phyloP scores from a whole-genome alignment of 176 grass and related monocot species.

The Triticum monococcum region DNA sequence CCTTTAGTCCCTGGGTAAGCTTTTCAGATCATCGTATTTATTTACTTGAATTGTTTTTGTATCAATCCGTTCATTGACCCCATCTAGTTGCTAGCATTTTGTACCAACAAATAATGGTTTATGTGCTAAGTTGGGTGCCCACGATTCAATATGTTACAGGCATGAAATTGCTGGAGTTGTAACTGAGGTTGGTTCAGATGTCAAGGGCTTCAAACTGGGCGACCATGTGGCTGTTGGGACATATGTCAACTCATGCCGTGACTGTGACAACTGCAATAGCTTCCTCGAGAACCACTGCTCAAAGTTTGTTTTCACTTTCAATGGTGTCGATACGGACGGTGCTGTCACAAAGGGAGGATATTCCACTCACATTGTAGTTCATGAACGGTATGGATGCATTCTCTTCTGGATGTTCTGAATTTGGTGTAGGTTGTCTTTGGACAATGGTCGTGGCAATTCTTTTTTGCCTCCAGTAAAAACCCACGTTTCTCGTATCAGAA shows the following conservation, averaged over 20 bases:
- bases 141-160: slow-evolving; percentile 31
- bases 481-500: neutral
- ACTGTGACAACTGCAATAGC: slow-evolving; percentile 59
- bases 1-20: slow-evolving; percentile 74
- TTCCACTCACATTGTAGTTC: slow-evolving; percentile 73
- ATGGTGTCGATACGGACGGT: slow-evolving; percentile 62
- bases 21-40: neutral
- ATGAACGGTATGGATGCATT: slow-evolving; percentile 48
- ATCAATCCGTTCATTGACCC: neutral
- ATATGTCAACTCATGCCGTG: slow-evolving; percentile 61
- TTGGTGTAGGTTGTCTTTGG: neutral
- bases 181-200: slow-evolving; percentile 60
- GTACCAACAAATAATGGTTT: neutral
- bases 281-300: slow-evolving; percentile 58
- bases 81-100: neutral
- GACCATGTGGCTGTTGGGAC: slow-evolving; percentile 67
- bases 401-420: neutral
- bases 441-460: no score
- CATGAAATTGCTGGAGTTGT: slow-evolving; percentile 84
- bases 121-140: neutral
- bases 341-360: slow-evolving; percentile 78
- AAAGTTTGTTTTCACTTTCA: slow-evolving; percentile 45
- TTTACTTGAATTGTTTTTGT: neutral
- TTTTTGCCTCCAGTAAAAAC: neutral
- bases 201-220: slow-evolving; percentile 57